Conservation (phyloP, 176 grass and related monocot genomes). For the Avena insularis region DNA sequence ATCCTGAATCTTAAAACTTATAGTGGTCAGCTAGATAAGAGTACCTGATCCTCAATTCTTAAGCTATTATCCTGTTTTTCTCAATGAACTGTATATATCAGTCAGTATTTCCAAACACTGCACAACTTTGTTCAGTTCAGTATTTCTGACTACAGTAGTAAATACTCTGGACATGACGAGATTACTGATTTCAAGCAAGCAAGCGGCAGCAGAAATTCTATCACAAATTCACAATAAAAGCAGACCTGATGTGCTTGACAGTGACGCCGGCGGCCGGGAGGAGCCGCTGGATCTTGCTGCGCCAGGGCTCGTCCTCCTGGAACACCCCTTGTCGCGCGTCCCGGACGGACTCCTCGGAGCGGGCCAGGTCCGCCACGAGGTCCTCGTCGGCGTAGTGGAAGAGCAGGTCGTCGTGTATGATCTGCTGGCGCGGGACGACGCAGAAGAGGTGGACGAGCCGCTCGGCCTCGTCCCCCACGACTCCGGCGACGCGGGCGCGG, state of each 20-base stretch:
- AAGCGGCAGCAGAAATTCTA: not conserved
- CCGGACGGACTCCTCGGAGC: conserved; percentile 51
- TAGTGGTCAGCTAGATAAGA: not conserved
- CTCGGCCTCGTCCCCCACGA: conserved; percentile 63
- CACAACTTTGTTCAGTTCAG: not conserved
- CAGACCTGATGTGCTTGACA: conserved; percentile 61
- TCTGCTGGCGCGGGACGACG: conserved; percentile 70
- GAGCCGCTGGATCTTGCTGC: conserved; percentile 61
- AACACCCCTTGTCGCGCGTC: conserved; percentile 56
- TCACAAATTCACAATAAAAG: too few species aligned
- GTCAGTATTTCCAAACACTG: not conserved
- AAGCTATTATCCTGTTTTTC: not conserved
- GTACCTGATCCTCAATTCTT: not conserved
- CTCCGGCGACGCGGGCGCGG: conserved; percentile 43
- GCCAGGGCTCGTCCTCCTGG: conserved; percentile 50
- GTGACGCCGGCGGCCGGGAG: conserved; percentile 66
- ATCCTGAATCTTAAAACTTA: not conserved
- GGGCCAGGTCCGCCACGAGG: conserved; percentile 47
- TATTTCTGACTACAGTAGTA: not conserved
- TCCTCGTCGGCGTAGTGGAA: conserved; percentile 57
- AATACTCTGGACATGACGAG: not conserved
- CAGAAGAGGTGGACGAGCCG: conserved; percentile 93
- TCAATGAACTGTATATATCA: not conserved
- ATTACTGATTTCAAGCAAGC: not conserved
- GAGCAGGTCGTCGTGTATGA: conserved; percentile 64